Conservation (phyloP, 2,329 filamentous ascomycete genomes). For the Talaromyces sp. region DNA sequence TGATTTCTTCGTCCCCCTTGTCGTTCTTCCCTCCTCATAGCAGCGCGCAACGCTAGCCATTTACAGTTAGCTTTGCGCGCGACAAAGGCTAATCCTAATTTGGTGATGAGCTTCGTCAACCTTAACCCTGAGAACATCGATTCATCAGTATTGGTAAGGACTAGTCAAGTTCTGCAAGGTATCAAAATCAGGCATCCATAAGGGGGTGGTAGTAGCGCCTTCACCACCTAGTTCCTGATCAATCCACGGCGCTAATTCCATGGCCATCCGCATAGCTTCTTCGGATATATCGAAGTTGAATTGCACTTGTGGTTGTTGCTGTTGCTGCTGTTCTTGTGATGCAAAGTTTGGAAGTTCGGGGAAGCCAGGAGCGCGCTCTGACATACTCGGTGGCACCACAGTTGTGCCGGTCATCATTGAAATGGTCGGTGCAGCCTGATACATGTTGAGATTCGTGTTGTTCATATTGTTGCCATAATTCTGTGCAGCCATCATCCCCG, state of each 20-base stretch:
- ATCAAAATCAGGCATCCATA: constrained; percentile 45
- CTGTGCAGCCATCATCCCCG: constrained; percentile 43
- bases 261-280: constrained; percentile 39
- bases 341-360: neutral
- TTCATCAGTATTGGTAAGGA: constrained; percentile 16
- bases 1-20: neutral
- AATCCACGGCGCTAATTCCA: constrained; percentile 43
- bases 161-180: constrained; percentile 31
- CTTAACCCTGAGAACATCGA: no score
- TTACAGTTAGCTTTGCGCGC: neutral
- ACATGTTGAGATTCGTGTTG: neutral
- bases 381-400: neutral
- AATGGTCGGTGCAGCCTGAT: constrained; percentile 14
- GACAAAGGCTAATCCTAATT: no score
- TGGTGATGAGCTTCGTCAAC: no score
- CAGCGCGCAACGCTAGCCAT: neutral
- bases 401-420: neutral
- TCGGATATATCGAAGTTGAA: constrained; percentile 27
- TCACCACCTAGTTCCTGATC: constrained; percentile 32
- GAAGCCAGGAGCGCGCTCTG: neutral
- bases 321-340: constrained; percentile 3
- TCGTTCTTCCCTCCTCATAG: neutral
- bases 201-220: constrained; percentile 23
- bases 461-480: constrained; percentile 22
- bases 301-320: neutral